A percentile compares a stretch with the other conserved stretches of the same genome.
Evolutionary conservation across 2,329 filamentous ascomycete species (phyloP).

Genomic region (Pseudogymnoascus sp.): DNA sequence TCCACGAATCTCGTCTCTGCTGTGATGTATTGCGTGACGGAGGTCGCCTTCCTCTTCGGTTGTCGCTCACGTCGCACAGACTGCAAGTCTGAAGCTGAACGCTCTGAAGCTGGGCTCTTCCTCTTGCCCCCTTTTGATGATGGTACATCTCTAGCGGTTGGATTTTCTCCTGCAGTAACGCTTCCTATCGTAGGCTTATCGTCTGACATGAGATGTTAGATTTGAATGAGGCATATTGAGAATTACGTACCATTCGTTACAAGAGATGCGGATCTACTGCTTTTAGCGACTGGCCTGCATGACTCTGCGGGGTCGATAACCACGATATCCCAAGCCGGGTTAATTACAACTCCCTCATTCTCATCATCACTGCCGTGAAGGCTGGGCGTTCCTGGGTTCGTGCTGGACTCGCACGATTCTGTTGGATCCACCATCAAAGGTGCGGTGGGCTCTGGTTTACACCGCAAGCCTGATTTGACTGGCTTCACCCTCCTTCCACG

Average conservation of each 20-base stretch:
- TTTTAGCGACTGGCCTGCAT: not conserved
- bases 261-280: not conserved
- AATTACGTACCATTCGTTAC: not conserved
- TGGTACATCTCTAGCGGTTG: not conserved
- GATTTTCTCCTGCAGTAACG: not conserved
- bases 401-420: not conserved
- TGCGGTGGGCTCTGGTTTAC: not conserved
- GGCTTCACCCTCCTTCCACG: not conserved
- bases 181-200: not conserved
- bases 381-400: not conserved
- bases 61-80: not conserved
- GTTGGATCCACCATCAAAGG: not conserved
- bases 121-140: not conserved
- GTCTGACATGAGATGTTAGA: not conserved
- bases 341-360: not conserved
- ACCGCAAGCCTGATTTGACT: not conserved
- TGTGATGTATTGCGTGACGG: not conserved
- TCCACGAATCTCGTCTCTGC: not conserved
- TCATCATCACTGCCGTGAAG: not conserved
- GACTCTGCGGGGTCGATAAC: not conserved
- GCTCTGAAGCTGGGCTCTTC: not conserved
- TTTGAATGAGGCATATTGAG: not conserved
- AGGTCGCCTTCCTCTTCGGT: not conserved
- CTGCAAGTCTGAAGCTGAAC: not conserved
- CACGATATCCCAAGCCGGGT: not conserved